Conservation (phyloP, 169 alveolate species). For the Perkinsus marinus region DNA sequence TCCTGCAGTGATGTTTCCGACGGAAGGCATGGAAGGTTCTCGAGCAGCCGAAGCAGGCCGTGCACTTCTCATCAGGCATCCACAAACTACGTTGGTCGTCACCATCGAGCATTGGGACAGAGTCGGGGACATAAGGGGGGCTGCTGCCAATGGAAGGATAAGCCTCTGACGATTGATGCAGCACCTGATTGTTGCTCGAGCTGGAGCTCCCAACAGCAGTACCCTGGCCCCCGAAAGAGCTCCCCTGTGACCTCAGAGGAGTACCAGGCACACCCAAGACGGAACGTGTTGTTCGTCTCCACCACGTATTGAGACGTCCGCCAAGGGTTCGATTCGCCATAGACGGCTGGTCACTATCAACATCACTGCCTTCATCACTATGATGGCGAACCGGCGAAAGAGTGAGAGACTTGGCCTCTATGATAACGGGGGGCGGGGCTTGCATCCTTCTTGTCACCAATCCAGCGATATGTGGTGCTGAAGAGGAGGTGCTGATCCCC, state of each 20-base stretch:
- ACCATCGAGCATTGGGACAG: background rate
- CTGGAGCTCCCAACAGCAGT: background rate
- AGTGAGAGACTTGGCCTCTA: background rate
- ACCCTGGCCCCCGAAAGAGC: background rate
- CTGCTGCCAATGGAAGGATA: too few relatives aligned
- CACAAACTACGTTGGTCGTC: background rate
- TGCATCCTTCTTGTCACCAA: background rate
- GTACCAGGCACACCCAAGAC: background rate
- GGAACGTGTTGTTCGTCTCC: background rate
- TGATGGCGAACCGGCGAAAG: background rate
- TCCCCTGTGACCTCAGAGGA: background rate
- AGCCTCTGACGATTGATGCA: background rate
- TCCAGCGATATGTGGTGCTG: background rate
- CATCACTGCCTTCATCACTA: background rate
- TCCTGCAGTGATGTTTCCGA: slow-evolving; percentile 6
- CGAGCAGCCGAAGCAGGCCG: background rate
- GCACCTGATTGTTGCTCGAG: background rate
- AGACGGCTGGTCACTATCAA: background rate
- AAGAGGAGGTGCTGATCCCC: background rate
- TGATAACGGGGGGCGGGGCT: background rate
- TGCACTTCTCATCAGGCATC: slow-evolving; percentile 6
- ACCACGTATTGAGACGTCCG: background rate
- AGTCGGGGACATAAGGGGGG: background rate
- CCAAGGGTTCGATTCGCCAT: background rate
- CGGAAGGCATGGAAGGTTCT: background rate